Percentiles rank a stretch among this genome's conserved stretches.
Conservation (phyloP, 768 basidiomycete species). For the Pleurotus tuber-regium region DNA sequence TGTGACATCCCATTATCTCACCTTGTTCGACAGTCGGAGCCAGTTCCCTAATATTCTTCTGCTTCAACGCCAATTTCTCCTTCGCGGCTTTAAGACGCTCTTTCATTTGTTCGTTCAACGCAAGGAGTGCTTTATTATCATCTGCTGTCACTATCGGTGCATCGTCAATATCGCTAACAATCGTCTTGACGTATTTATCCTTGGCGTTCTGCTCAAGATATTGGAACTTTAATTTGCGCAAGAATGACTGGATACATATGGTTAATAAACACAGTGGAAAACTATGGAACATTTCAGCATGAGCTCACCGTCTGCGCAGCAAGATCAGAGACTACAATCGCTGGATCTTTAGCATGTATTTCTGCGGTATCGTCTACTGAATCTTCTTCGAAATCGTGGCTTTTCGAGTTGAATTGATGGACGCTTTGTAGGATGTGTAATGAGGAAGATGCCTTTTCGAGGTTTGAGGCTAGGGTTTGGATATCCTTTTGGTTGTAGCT, state of each 20-base stretch:
- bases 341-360: conserved; percentile 1
- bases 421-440: conserved; percentile 6
- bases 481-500: not conserved
- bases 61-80: conserved; percentile 54
- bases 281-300: not conserved
- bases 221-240: conserved; percentile 84
- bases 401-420: not conserved
- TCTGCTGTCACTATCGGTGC: conserved; percentile 77
- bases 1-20: conserved; percentile 17
- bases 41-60: conserved; percentile 58
- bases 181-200: conserved; percentile 81
- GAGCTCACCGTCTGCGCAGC: conserved; percentile 1
- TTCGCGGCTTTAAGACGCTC: conserved; percentile 64
- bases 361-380: not conserved
- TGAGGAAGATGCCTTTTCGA: not conserved
- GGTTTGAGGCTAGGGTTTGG: not conserved
- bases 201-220: conserved; percentile 91
- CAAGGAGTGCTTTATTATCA: conserved; percentile 67
- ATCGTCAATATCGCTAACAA: conserved; percentile 82
- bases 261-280: not conserved
- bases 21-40: conserved; percentile 73
- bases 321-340: conserved; percentile 1
- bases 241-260: conserved; percentile 46
- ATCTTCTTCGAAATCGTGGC: not conserved
- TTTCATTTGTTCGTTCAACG: conserved; percentile 71